Percentiles rank a stretch among this genome's conserved stretches.
Evolutionary conservation across 306 rosid genomes (phyloP).

Genomic region (Arachis stenosperma): DNA sequence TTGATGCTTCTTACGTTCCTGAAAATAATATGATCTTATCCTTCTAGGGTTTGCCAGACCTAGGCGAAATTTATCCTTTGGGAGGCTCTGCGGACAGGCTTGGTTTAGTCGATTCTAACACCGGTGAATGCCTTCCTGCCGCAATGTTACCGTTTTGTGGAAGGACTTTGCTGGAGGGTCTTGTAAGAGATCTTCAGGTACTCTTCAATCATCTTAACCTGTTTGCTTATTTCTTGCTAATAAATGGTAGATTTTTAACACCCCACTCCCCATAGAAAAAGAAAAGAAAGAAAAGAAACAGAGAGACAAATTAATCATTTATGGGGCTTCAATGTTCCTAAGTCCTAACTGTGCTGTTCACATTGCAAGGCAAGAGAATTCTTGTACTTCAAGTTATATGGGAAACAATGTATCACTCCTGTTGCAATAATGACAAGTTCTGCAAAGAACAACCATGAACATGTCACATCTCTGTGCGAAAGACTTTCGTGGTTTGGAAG

Average conservation of each 20-base stretch:
- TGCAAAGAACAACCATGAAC: constrained; percentile 91
- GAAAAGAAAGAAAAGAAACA: constrained; percentile 32
- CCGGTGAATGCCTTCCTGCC: constrained; percentile 97
- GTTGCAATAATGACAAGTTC: constrained; percentile 98
- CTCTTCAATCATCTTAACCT: constrained; percentile 38
- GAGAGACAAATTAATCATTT: constrained; percentile 34
- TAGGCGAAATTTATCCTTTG: constrained; percentile 97
- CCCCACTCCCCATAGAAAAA: not conserved
- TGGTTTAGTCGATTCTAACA: constrained; percentile 78
- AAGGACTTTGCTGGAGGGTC: constrained; percentile 93
- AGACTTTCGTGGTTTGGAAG: constrained; percentile 93
- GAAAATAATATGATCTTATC: constrained; percentile 54
- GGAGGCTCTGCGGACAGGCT: constrained; percentile 99
- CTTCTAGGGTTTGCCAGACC: constrained; percentile 93
- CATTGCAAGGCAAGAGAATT: constrained; percentile 89
- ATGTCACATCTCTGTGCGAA: constrained; percentile 72
- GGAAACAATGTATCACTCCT: constrained; percentile 88
- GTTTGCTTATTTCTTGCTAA: constrained; percentile 27
- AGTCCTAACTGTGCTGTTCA: constrained; percentile 40
- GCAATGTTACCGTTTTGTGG: constrained; percentile 98
- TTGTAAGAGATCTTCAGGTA: constrained; percentile 99
- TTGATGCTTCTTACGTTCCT: constrained; percentile 32
- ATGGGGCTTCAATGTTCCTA: constrained; percentile 12
- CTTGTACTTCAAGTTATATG: constrained; percentile 87
- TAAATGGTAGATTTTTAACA: constrained; percentile 22